Percentiles rank a stretch among this genome's conserved stretches.
These are phyloP conservation scores for Hydnum rufescens DNA, from an alignment of 768 basidiomycete genomes.

Conservation along the genomic window DNA sequence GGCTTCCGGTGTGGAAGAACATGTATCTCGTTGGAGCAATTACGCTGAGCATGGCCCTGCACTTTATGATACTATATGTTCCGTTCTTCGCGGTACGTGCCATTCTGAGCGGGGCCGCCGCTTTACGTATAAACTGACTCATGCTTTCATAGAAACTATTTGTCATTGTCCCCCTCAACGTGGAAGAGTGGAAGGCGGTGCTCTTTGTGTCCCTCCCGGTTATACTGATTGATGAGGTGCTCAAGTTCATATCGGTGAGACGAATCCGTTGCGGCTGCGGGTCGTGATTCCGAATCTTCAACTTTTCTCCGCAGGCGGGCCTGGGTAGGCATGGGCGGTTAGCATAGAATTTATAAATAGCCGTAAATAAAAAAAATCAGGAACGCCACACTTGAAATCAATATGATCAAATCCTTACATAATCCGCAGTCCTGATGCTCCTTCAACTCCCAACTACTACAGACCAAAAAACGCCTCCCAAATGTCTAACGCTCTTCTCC, in stretches of 20 bases:
- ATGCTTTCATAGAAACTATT: slow-evolving; percentile 44
- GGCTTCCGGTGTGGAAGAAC: slow-evolving; percentile 87
- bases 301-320: too few relatives aligned
- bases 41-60: slow-evolving; percentile 75
- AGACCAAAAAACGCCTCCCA: background rate
- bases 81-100: slow-evolving; percentile 79
- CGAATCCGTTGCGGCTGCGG: background rate
- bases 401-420: background rate
- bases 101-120: background rate
- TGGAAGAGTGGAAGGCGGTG: slow-evolving; percentile 89
- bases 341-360: too few relatives aligned
- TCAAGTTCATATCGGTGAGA: slow-evolving; percentile 39
- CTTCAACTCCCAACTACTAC: background rate
- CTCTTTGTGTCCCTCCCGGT: slow-evolving; percentile 76
- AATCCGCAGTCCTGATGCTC: background rate
- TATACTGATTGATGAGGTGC: slow-evolving; percentile 67
- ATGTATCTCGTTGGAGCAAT: slow-evolving; percentile 81
- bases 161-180: slow-evolving; percentile 85
- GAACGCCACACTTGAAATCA: too few relatives aligned
- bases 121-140: background rate
- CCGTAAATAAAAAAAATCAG: too few relatives aligned
- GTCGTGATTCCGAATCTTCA: too few relatives aligned
- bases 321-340: too few relatives aligned
- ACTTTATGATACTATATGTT: slow-evolving; percentile 89
- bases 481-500: background rate